phyloP scores from a whole-genome alignment of 331 rosid genomes.

The Malus hybrid region DNA sequence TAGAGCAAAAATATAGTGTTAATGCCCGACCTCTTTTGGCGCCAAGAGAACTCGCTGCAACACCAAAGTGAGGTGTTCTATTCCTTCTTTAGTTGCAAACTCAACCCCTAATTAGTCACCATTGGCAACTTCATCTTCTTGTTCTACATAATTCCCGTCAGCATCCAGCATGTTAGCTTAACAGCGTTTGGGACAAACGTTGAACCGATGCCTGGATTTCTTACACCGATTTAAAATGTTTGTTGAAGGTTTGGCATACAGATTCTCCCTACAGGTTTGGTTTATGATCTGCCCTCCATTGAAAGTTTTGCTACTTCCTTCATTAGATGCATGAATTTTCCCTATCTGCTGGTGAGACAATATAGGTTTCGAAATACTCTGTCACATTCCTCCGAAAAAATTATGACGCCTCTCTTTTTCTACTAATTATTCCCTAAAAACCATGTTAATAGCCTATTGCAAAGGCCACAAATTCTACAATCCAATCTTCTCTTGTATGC shows the following conservation, averaged over 20 bases:
- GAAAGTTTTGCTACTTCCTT: background rate
- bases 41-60: background rate
- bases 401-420: too few species aligned
- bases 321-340: background rate
- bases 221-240: too few species aligned
- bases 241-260: background rate
- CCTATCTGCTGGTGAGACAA: background rate
- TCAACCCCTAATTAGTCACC: background rate
- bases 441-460: too few species aligned
- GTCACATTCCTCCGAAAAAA: background rate
- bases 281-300: background rate
- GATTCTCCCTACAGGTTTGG: background rate
- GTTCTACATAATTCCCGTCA: background rate
- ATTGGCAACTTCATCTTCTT: background rate
- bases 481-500: background rate
- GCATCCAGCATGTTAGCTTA: background rate
- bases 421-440: background rate
- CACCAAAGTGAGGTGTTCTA: background rate
- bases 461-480: background rate
- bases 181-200: background rate
- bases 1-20: too few species aligned
- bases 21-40: background rate
- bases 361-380: too few species aligned
- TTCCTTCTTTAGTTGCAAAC: background rate
- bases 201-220: background rate